phyloP scores from a whole-genome alignment of 1,139 yeast species.

The Arxiozyma heterogenica region DNA sequence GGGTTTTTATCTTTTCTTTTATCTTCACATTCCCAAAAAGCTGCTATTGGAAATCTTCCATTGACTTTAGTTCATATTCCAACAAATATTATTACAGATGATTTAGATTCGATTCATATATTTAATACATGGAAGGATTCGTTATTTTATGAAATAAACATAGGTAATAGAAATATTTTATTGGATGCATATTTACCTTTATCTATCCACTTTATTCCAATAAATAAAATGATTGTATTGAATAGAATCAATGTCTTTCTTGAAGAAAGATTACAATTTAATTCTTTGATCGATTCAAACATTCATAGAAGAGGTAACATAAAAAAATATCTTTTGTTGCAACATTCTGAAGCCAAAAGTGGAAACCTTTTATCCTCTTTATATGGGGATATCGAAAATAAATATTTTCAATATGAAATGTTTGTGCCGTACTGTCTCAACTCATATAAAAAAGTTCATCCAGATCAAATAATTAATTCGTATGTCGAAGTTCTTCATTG shows the following conservation, averaged over 20 bases:
- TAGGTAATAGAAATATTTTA: slow-evolving; percentile 77
- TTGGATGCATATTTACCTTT: slow-evolving; percentile 76
- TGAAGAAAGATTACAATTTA: slow-evolving; percentile 82
- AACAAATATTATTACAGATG: slow-evolving; percentile 67
- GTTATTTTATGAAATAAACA: slow-evolving; percentile 74
- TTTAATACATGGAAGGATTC: slow-evolving; percentile 89
- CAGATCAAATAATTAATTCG: slow-evolving; percentile 46
- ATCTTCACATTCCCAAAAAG: slow-evolving; percentile 18
- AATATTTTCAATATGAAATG: slow-evolving; percentile 75
- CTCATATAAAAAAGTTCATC: slow-evolving; percentile 56
- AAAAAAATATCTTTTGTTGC: slow-evolving; percentile 64
- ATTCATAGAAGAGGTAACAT: slow-evolving; percentile 86
- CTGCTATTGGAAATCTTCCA: slow-evolving; percentile 34
- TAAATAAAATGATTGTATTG: slow-evolving; percentile 66
- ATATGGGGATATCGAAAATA: slow-evolving; percentile 34
- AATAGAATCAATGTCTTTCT: slow-evolving; percentile 77
- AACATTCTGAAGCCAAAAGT: slow-evolving; percentile 41
- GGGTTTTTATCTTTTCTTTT: not conserved
- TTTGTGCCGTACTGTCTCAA: slow-evolving; percentile 82
- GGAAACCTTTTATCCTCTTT: slow-evolving; percentile 33
- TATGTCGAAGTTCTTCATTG: slow-evolving; percentile 85
- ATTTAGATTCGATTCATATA: slow-evolving; percentile 85
- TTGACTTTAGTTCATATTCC: not conserved
- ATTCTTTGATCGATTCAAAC: slow-evolving; percentile 63
- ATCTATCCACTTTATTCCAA: slow-evolving; percentile 72